Conservation (phyloP, 345 rosid genomes). For the Salix viminalis region DNA sequence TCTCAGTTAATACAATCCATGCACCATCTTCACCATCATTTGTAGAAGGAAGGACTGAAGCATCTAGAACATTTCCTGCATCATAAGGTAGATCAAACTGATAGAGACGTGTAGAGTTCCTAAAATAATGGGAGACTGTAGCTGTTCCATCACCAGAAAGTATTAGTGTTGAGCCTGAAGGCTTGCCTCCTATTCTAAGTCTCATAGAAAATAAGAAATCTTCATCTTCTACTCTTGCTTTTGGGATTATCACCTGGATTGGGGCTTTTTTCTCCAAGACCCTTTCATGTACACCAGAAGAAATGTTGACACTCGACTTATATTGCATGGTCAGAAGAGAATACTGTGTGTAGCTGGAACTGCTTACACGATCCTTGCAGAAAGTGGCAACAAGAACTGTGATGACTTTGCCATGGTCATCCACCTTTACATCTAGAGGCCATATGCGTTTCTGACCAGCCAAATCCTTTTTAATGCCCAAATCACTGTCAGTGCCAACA, state of each 20-base stretch:
- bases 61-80: conserved; percentile 95
- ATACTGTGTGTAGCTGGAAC: conserved; percentile 92
- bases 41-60: conserved; percentile 71
- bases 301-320: conserved; percentile 44
- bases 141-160: conserved; percentile 96
- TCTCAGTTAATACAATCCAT: conserved; percentile 89
- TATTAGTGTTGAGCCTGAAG: conserved; percentile 77
- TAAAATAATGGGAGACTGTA: conserved; percentile 70
- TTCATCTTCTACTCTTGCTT: conserved; percentile 93
- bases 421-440: conserved; percentile 87
- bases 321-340: conserved; percentile 83
- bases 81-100: conserved; percentile 92
- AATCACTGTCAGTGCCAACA: conserved; percentile 73
- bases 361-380: conserved; percentile 81
- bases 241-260: conserved; percentile 88
- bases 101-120: conserved; percentile 69
- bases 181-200: conserved; percentile 81
- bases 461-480: conserved; percentile 78
- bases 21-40: conserved; percentile 79
- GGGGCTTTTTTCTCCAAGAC: conserved; percentile 85
- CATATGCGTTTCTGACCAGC: conserved; percentile 91
- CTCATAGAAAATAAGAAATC: conserved; percentile 83
- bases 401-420: conserved; percentile 67
- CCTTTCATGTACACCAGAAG: conserved; percentile 42
- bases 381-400: conserved; percentile 85